phyloP scores from a whole-genome alignment of 1,284 basidiomycete genomes.

The Trichosporon sp. region DNA sequence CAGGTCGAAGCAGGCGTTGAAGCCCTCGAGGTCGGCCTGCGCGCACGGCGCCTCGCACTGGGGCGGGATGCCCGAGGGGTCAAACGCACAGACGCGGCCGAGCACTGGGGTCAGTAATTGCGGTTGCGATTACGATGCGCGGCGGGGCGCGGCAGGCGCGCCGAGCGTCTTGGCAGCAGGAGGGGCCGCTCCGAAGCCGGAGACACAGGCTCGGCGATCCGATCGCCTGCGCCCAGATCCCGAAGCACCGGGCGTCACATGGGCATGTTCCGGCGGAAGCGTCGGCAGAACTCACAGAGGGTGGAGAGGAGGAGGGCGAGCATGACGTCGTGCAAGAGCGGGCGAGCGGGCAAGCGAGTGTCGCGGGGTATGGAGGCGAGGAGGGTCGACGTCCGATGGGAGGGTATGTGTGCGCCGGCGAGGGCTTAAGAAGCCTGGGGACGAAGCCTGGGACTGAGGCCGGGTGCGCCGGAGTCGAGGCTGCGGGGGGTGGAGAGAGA shows the following conservation, averaged over 20 bases:
- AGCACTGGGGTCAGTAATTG: neutral
- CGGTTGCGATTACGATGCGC: too few relatives aligned
- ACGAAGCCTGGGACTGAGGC: neutral
- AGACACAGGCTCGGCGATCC: neutral
- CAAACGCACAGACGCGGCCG: neutral
- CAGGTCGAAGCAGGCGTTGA: conserved; percentile 2
- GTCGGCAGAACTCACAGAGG: neutral
- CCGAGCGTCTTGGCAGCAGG: neutral
- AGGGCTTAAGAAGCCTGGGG: neutral
- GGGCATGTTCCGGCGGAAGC: neutral
- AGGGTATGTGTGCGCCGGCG: too few relatives aligned
- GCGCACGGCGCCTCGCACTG: neutral
- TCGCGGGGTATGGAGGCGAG: too few relatives aligned
- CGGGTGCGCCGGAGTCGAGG: neutral
- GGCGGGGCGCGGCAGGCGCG: neutral
- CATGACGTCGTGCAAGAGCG: neutral
- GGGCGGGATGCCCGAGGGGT: neutral
- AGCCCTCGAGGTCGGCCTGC: neutral
- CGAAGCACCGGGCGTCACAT: neutral
- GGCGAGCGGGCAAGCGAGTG: too few relatives aligned
- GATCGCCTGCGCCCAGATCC: neutral
- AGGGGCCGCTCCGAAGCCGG: neutral
- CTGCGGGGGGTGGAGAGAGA: neutral
- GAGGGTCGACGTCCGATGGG: too few relatives aligned
- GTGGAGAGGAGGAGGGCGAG: neutral